These are phyloP conservation scores for Ramaria rubella DNA, from an alignment of 768 basidiomycete species.

Conservation along the genomic window DNA sequence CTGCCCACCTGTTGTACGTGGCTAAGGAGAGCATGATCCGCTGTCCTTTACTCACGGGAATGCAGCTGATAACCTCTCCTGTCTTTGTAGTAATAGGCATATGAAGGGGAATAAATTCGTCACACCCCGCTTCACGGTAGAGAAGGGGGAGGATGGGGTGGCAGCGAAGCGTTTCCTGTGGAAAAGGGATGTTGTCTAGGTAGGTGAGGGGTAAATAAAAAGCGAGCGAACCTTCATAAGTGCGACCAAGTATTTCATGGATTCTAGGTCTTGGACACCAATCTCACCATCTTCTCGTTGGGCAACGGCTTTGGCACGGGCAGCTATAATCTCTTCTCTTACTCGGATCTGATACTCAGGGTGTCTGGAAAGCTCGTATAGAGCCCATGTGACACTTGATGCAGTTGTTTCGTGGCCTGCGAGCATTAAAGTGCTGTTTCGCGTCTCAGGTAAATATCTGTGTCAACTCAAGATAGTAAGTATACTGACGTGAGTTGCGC, in stretches of 20 bases:
- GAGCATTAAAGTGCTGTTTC: constrained; percentile 27
- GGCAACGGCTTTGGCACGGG: constrained; percentile 19
- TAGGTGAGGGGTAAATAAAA: background rate
- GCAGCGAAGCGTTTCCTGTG: constrained; percentile 25
- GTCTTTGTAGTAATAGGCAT: constrained; percentile 22
- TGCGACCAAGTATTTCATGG: constrained; percentile 27
- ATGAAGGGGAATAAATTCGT: constrained; percentile 30
- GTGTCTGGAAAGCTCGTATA: constrained; percentile 55
- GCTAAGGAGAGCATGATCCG: constrained; percentile 13
- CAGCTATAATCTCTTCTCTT: constrained; percentile 45
- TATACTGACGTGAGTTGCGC: constrained; percentile 25
- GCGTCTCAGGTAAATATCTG: constrained; percentile 25
- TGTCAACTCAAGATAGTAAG: background rate
- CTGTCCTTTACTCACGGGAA: constrained; percentile 20
- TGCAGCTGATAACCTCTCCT: constrained; percentile 16
- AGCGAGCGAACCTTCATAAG: constrained; percentile 27
- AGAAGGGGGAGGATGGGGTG: constrained; percentile 27
- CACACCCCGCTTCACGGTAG: constrained; percentile 19
- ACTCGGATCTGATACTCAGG: constrained; percentile 54
- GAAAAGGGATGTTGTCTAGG: background rate
- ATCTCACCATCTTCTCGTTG: constrained; percentile 22
- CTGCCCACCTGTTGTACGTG: constrained; percentile 1
- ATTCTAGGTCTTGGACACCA: constrained; percentile 26
- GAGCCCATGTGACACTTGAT: constrained; percentile 50
- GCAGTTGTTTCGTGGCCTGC: constrained; percentile 54